A percentile compares a stretch with the other conserved stretches of the same genome.
Conservation (phyloP, 768 basidiomycete species). For the Fomitopsis pulvina region DNA sequence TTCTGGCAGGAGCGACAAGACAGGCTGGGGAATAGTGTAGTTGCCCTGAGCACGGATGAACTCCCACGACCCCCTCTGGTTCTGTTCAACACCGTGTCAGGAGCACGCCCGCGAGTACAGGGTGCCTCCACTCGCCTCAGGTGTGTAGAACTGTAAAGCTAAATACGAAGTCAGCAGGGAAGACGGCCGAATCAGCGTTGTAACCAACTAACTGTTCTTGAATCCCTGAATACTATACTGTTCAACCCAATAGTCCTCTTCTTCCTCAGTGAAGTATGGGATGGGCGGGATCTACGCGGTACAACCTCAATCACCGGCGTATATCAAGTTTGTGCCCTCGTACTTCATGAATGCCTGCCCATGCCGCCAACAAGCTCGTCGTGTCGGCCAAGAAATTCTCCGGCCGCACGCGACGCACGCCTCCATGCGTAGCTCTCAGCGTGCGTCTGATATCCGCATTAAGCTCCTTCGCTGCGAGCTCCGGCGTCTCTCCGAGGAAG, state of each 20-base stretch:
- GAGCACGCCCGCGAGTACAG: background rate
- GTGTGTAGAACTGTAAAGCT: constrained; percentile 66
- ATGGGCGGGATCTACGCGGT: constrained; percentile 43
- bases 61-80: constrained; percentile 31
- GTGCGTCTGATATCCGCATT: constrained; percentile 49
- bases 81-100: constrained; percentile 21
- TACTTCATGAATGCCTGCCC: constrained; percentile 38
- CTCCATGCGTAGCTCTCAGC: constrained; percentile 49
- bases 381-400: constrained; percentile 42
- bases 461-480: constrained; percentile 46
- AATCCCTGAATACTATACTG: constrained; percentile 56
- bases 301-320: background rate
- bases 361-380: constrained; percentile 48
- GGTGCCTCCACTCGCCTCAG: constrained; percentile 31
- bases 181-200: background rate
- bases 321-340: too few relatives aligned
- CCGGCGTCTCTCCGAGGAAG: constrained; percentile 48
- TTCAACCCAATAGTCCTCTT: constrained; percentile 68
- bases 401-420: constrained; percentile 49
- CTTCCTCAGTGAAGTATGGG: constrained; percentile 50
- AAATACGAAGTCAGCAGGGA: background rate
- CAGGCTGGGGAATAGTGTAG: constrained; percentile 35
- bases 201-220: constrained; percentile 43
- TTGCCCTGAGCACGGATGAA: constrained; percentile 35
- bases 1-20: constrained; percentile 34